These are phyloP conservation scores for Filosporella fistucella DNA, from an alignment of 495 filamentous ascomycete species.

Conservation along the genomic window DNA sequence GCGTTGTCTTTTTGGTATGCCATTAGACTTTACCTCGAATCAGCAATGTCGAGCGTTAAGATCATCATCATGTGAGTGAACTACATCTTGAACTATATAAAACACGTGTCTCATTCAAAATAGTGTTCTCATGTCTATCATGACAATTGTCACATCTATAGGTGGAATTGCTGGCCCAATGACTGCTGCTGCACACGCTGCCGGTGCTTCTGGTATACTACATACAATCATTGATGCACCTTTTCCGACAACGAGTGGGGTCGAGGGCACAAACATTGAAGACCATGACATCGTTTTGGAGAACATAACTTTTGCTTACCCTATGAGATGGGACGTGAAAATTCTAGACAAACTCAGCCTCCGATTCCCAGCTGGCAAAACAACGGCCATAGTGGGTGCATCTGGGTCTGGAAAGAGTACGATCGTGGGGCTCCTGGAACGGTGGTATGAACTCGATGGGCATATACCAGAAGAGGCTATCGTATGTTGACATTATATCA, in stretches of 20 bases:
- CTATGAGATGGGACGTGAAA: conserved; percentile 50
- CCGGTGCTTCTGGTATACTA: conserved; percentile 25
- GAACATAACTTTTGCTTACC: conserved; percentile 56
- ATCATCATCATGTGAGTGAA: conserved; percentile 34
- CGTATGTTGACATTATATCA: no score
- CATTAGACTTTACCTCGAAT: conserved; percentile 33
- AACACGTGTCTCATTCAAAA: no score
- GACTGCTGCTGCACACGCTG: conserved; percentile 24
- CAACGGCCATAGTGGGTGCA: conserved; percentile 62
- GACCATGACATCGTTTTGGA: conserved; percentile 38
- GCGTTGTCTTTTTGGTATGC: conserved; percentile 47
- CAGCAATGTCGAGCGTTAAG: conserved; percentile 34
- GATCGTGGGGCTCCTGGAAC: conserved; percentile 47
- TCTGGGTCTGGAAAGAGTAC: conserved; percentile 68
- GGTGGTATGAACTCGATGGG: no score
- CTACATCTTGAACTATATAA: neutral
- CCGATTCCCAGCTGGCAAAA: conserved; percentile 46
- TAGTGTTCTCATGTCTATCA: neutral
- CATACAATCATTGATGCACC: conserved; percentile 46
- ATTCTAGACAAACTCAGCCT: conserved; percentile 48
- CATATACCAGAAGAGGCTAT: no score
- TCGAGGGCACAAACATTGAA: conserved; percentile 43
- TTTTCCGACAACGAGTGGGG: neutral
- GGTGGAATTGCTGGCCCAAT: conserved; percentile 24
- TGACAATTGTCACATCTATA: conserved; percentile 29